Base-by-base conservation (phyloP, 2,329 filamentous ascomycete genomes). In the Scedosporium apiospermum region DNA sequence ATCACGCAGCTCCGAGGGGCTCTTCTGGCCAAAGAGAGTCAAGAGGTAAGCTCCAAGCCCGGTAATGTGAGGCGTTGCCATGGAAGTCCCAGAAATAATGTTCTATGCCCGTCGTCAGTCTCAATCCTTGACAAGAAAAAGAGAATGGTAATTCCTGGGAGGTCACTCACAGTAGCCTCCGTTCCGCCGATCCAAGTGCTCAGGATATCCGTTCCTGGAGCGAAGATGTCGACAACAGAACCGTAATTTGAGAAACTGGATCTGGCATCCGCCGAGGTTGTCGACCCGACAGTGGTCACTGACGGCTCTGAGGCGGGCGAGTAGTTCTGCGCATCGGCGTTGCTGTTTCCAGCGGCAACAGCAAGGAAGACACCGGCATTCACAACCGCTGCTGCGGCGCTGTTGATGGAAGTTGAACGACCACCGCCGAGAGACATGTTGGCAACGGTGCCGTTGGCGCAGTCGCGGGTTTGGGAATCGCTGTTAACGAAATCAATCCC, bases 21-120 rank as follows among this genome's bases (percentile, higher is more conserved):
- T 49, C 44, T 18, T 21, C 80, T 76, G 62, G 82, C 79, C 62
- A 80, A 71, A 51, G 74, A 81, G 71, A 87, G 84, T 68, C 84
- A 86, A 21, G 12, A 65, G 58, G 55, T 65, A 65, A 10, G 63
- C 21, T 5, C 49, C 63, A 23, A 65, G 58, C 21, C 64, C 63
- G 1, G 58, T 34, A 38, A 65, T 60, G 42, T 65, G 64, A 7
- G 63, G 64, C 5, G 60, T 34, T 6, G 64, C 57, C 62, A 65
- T 65, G 21, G 46, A 58, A 10, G 64, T 65, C 6, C 64, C 62
- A 10, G 60, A 60, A 16, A 65, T 60, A 18, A 42, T 60, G 41
- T 60, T 60, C 38, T 49, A 2, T n/a, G 16, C 51, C 12, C 18
- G 12, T 4, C 51, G 44, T 49, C 21, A 49, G 44, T 6, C 5